Base-by-base conservation (phyloP, 495 filamentous ascomycete species). In the Annulohypoxylon stygium region DNA sequence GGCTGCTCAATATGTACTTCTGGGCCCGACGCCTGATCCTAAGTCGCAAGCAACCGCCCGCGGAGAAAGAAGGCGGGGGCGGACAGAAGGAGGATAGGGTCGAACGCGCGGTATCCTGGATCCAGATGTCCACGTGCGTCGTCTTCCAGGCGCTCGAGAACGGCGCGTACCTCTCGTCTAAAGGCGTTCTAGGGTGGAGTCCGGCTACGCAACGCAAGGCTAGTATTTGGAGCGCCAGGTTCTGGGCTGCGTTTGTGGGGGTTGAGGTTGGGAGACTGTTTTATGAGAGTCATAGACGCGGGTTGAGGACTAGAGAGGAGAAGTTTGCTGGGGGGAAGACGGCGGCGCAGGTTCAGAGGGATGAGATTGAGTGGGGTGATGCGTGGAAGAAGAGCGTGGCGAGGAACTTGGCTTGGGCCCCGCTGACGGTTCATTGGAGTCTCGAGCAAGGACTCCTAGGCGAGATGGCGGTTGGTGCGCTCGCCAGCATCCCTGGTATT, bases 61-160 rank as follows among this genome's bases (percentile, higher is more conserved):
- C 8, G 10, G 16, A 64, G 53, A 45, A n/a, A 26, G 60, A 45
- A 7, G 53, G 23, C 18, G 53, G 18, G n/a, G 41, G 62, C 4
- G 23, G 8, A 18, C 33, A 65, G 30, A 54, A 71, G 41, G 45
- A 78, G 0, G 82, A 89, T 73, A 76, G 64, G 23, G 20, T 50
- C 54, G 86, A 47, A 69, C 88, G 63, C 75, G 82, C 75, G 16
- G 78, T 97, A 18, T 88, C 88, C 11, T 88, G 87, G 74, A 79
- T 88, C n/a, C 93, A 97, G 75, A 86, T 97, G 8, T 54, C 84
- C 9, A 85, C 86, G 16, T 92, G 90, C 78, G 78, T 91, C 12
- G 71, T 85, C 4, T 94, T 91, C 83, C 95, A 98, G 80, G 77
- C 85, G 9, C 86, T 97, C 34, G 95, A 98, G 84, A 97, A 97